Percentiles rank a stretch among this genome's conserved stretches.
Evolutionary conservation across 116 monocot genomes (phyloP).

Genomic region (Iris pallida): DNA sequence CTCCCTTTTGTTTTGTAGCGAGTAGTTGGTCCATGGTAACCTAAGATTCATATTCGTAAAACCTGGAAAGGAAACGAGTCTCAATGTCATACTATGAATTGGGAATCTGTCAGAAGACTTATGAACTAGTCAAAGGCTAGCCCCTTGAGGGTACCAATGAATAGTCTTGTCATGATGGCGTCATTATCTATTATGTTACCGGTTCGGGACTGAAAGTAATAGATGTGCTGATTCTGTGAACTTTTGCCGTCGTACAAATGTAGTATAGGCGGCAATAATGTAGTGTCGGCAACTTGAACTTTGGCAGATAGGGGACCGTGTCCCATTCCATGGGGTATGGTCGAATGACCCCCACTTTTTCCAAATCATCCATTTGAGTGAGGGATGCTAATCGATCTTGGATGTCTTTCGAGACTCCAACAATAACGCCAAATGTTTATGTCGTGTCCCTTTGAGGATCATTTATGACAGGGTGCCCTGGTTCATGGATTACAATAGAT

Average conservation of each 20-base stretch:
- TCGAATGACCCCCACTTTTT: not conserved
- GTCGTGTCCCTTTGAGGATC: too few species aligned
- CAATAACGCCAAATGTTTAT: too few species aligned
- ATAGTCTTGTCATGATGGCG: not conserved
- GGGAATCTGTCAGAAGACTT: not conserved
- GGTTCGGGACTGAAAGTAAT: not conserved
- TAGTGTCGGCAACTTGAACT: not conserved
- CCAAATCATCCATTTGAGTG: not conserved
- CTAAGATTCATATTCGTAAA: not conserved
- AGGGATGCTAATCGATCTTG: not conserved
- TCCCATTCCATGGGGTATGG: not conserved
- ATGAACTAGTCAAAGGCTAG: not conserved
- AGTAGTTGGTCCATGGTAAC: not conserved
- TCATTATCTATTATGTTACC: not conserved
- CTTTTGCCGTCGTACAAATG: not conserved
- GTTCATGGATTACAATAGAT: too few species aligned
- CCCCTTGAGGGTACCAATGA: not conserved
- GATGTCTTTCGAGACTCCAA: too few species aligned
- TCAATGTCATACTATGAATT: not conserved
- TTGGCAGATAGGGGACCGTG: not conserved
- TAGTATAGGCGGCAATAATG: not conserved
- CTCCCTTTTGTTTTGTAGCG: not conserved
- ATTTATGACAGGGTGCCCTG: too few species aligned
- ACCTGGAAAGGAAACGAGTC: too few species aligned
- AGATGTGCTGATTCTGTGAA: not conserved